These are phyloP conservation scores for Aspergillus hancockii DNA, from an alignment of 495 filamentous ascomycete genomes.

Conservation along the genomic window DNA sequence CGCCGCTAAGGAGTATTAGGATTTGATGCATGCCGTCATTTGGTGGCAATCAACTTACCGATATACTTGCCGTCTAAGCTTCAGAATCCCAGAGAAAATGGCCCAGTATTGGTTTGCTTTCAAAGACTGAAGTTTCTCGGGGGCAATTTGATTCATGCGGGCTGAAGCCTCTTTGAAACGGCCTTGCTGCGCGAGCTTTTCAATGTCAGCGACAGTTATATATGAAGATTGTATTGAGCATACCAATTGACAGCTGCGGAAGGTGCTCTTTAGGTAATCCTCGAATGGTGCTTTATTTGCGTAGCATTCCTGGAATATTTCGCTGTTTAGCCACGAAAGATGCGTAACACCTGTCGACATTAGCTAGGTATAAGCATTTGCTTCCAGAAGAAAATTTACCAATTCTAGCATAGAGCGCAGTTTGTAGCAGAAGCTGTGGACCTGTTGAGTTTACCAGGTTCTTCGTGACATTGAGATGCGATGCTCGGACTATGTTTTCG, in stretches of 20 bases:
- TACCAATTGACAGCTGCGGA: conserved; percentile 59
- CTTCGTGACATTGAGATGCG: conserved; percentile 77
- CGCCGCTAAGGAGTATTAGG: conserved; percentile 48
- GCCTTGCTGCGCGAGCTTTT: conserved; percentile 61
- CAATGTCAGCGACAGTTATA: conserved; percentile 17
- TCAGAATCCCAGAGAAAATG: conserved; percentile 69
- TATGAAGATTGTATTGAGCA: conserved; percentile 11
- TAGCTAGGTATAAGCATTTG: conserved; percentile 22
- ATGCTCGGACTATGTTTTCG: conserved; percentile 77
- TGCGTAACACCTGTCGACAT: conserved; percentile 50
- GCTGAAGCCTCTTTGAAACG: conserved; percentile 70
- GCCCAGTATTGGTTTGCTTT: conserved; percentile 81
- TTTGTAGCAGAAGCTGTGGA: conserved; percentile 67
- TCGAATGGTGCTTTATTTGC: conserved; percentile 64
- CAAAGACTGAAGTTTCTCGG: conserved; percentile 67
- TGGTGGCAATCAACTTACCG: conserved; percentile 37
- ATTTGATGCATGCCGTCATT: background rate
- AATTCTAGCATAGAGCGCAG: conserved; percentile 74
- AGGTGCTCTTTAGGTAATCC: conserved; percentile 71
- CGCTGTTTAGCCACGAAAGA: conserved; percentile 67
- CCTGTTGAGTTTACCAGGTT: conserved; percentile 73
- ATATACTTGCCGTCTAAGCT: conserved; percentile 69
- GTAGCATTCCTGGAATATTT: conserved; percentile 79
- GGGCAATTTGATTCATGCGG: conserved; percentile 65
- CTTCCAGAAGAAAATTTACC: conserved; percentile 46